These are phyloP conservation scores for Verticillium nonalfalfae DNA, from an alignment of 2,329 filamentous ascomycete species.

Conservation along the genomic window DNA sequence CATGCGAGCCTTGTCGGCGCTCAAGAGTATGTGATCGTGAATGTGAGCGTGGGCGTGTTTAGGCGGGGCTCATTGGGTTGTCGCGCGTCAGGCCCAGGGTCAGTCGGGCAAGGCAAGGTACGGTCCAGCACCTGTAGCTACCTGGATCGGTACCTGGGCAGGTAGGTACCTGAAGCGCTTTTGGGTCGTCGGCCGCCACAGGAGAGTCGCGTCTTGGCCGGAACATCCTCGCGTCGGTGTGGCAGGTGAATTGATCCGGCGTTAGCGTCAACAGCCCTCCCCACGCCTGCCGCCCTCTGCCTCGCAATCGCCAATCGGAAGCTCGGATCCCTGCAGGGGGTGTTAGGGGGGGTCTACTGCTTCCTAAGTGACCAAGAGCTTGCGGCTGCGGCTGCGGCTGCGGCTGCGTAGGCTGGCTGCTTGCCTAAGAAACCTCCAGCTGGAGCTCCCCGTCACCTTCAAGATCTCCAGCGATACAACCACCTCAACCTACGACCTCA, in stretches of 20 bases:
- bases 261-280: neutral
- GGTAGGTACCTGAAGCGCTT: neutral
- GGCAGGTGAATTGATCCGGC: neutral
- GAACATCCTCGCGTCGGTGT: slow-evolving; percentile 1
- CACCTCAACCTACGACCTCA: neutral
- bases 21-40: neutral
- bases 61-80: neutral
- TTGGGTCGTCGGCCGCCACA: neutral
- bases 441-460: slow-evolving; percentile 8
- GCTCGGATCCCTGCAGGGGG: neutral
- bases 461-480: neutral
- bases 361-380: slow-evolving; percentile 1
- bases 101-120: neutral
- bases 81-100: neutral
- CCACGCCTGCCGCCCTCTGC: neutral
- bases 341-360: neutral
- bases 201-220: neutral
- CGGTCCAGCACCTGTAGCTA: neutral
- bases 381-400: slow-evolving; percentile 25
- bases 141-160: neutral
- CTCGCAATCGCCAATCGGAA: neutral
- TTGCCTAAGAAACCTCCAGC: slow-evolving; percentile 23
- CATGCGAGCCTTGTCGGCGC: neutral
- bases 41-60: neutral
- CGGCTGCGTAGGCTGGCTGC: slow-evolving; percentile 30